These are phyloP conservation scores for Termitomyces sp. DNA, from an alignment of 768 basidiomycete species.

Conservation along the genomic window DNA sequence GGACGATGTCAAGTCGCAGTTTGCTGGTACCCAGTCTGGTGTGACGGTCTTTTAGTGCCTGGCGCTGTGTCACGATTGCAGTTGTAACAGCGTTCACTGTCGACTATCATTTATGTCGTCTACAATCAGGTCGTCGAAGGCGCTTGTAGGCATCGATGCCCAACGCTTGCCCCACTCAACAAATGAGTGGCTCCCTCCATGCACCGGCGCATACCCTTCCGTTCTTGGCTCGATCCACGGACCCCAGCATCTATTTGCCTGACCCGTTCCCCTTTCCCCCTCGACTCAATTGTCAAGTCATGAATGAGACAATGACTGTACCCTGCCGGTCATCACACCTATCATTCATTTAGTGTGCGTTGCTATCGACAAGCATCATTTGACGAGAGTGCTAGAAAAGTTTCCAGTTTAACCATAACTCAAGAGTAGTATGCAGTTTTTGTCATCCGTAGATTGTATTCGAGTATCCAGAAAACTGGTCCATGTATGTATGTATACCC, in stretches of 20 bases:
- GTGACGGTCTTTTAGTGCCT: constrained; percentile 67
- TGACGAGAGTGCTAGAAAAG: neutral
- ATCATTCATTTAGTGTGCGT: neutral
- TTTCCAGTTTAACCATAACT: neutral
- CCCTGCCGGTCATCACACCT: neutral
- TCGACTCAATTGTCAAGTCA: neutral
- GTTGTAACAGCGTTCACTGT: constrained; percentile 1
- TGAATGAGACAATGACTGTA: neutral
- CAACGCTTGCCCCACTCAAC: constrained; percentile 3
- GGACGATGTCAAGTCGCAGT: constrained; percentile 88
- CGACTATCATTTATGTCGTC: constrained; percentile 7
- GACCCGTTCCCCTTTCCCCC: neutral
- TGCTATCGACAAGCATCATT: neutral
- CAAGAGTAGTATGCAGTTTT: neutral
- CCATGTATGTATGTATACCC: no score
- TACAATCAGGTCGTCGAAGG: constrained; percentile 6
- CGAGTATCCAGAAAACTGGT: neutral
- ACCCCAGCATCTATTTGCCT: constrained; percentile 11
- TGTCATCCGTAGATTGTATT: neutral
- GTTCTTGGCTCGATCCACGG: constrained; percentile 9
- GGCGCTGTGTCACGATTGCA: neutral
- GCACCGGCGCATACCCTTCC: constrained; percentile 10
- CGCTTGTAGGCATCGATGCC: constrained; percentile 2
- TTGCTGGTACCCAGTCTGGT: constrained; percentile 78
- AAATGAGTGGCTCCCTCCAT: constrained; percentile 7